These are phyloP conservation scores for Endocladia muricata DNA, from an alignment of 31 red algal genomes.

Conservation along the genomic window DNA sequence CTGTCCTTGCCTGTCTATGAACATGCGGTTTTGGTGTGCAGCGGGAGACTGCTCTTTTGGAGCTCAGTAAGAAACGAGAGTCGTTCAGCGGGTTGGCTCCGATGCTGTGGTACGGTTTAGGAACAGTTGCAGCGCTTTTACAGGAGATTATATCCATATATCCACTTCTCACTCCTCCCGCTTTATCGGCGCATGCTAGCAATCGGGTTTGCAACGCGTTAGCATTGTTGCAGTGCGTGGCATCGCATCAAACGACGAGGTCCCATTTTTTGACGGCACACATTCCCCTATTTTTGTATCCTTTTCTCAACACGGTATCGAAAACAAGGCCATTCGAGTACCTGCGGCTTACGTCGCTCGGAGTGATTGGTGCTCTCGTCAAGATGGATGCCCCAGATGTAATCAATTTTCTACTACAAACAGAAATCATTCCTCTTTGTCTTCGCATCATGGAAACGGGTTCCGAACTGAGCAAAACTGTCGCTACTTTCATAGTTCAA, in stretches of 20 bases:
- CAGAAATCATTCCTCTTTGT: constrained; percentile 97
- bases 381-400: constrained; percentile 99
- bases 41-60: constrained; percentile 89
- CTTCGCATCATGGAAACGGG: constrained; percentile 99
- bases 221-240: constrained; percentile 95
- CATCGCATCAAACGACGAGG: constrained; percentile 85
- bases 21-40: constrained; percentile 11
- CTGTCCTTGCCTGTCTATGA: too few relatives aligned
- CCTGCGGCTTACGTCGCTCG: constrained; percentile 93
- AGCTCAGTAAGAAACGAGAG: constrained; percentile 96
- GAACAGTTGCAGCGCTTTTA: constrained; percentile 88
- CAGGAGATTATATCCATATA: constrained; percentile 99
- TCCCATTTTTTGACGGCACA: constrained; percentile 92
- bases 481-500: constrained; percentile 98
- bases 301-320: constrained; percentile 97
- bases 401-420: constrained; percentile 92
- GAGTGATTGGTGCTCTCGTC: constrained; percentile 97
- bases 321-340: constrained; percentile 99
- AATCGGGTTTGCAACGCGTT: constrained; percentile 99
- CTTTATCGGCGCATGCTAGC: constrained; percentile 92
- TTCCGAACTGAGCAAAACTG: constrained; percentile 95
- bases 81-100: constrained; percentile 88
- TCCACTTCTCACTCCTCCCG: constrained; percentile 87
- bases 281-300: constrained; percentile 97
- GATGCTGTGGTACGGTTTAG: constrained; percentile 91